A percentile compares a stretch with the other conserved stretches of the same genome.
phyloP scores from a whole-genome alignment of 1,284 basidiomycete species.

The Rhodotorula sp. region DNA sequence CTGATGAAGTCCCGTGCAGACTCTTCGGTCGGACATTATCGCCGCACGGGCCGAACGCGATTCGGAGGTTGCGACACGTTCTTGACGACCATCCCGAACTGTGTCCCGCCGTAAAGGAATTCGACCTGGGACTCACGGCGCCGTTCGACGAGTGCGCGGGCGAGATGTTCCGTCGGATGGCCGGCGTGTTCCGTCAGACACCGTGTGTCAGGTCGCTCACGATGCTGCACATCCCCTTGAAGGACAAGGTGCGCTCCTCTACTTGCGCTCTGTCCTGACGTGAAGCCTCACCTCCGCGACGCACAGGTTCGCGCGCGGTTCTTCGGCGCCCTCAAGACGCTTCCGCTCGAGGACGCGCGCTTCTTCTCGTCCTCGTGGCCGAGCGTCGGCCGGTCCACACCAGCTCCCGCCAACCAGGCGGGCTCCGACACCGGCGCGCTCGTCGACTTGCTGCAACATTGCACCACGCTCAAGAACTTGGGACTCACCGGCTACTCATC shows the following conservation, averaged over 20 bases:
- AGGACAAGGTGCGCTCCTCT: background rate
- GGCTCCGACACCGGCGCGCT: constrained; percentile 13
- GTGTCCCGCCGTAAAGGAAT: background rate
- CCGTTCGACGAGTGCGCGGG: background rate
- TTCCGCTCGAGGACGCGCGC: background rate
- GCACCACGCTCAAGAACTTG: constrained; percentile 6
- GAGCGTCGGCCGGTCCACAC: background rate
- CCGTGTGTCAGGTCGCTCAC: background rate
- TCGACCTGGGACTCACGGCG: constrained; percentile 8
- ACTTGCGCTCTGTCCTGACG: too few relatives aligned
- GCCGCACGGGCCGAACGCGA: background rate
- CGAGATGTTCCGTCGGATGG: constrained; percentile 13
- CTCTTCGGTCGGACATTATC: constrained; percentile 3
- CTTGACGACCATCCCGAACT: constrained; percentile 4
- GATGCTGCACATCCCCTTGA: constrained; percentile 10
- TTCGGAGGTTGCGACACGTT: constrained; percentile 5
- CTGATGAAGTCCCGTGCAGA: background rate
- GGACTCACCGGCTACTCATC: constrained; percentile 8
- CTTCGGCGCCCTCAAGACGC: constrained; percentile 9
- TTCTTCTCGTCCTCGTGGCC: constrained; percentile 4
- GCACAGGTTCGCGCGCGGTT: constrained; percentile 6
- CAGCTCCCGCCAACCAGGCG: background rate
- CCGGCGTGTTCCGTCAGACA: constrained; percentile 6
- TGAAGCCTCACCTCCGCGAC: background rate
- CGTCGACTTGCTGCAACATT: constrained; percentile 1